A percentile compares a stretch with the other conserved stretches of the same genome.
These are phyloP conservation scores for Annulohypoxylon moriforme DNA, from an alignment of 495 filamentous ascomycete genomes.

Conservation along the genomic window DNA sequence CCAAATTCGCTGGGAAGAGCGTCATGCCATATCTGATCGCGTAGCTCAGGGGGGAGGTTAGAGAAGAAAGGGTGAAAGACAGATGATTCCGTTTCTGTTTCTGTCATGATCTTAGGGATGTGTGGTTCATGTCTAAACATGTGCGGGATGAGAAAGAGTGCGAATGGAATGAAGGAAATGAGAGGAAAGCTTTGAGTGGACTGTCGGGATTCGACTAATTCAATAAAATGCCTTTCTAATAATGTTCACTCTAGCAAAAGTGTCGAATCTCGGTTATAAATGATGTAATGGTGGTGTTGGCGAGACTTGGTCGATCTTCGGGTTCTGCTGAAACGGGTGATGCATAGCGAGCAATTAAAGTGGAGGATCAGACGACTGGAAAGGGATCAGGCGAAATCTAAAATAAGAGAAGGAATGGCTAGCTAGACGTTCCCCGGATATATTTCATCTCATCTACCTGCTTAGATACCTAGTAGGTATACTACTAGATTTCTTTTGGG, in stretches of 20 bases:
- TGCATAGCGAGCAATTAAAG: not conserved
- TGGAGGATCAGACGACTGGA: not conserved
- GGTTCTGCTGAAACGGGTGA: not conserved
- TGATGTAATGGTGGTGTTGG: not conserved
- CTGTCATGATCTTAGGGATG: not conserved
- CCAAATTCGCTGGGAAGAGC: not conserved
- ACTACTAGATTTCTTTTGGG: not conserved
- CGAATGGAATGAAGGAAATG: not conserved
- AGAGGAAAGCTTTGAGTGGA: not conserved
- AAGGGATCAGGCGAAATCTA: not conserved
- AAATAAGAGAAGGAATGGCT: not conserved
- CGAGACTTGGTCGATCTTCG: not conserved
- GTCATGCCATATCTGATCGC: constrained; percentile 11
- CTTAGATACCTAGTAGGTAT: not conserved
- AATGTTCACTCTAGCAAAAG: not conserved
- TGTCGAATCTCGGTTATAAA: not conserved
- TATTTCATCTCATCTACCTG: not conserved
- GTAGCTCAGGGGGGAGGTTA: not conserved
- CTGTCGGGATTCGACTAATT: not conserved
- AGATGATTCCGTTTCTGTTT: not conserved
- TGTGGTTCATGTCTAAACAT: not conserved
- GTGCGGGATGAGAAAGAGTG: not conserved
- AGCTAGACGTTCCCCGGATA: not conserved
- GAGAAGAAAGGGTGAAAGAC: constrained; percentile 6
- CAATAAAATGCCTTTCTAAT: not conserved